Evolutionary conservation across 192 early-diverging fungal species (phyloP).

Genomic region (Coemansia sp.): DNA sequence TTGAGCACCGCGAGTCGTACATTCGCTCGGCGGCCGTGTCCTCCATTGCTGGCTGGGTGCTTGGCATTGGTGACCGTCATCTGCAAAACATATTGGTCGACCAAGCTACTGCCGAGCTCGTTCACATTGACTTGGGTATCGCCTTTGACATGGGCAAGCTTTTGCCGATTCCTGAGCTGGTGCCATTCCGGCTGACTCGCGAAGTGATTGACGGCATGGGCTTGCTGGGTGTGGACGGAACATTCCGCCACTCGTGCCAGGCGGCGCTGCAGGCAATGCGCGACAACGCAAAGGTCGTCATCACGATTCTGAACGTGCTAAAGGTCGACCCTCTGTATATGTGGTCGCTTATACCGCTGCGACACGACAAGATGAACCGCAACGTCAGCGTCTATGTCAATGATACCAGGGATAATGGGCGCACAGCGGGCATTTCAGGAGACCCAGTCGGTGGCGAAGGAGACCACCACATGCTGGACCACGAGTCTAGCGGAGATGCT

Average conservation of each 20-base stretch:
- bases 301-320: constrained; percentile 92
- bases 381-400: constrained; percentile 25
- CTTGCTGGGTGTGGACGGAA: constrained; percentile 75
- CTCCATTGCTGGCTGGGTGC: constrained; percentile 86
- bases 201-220: constrained; percentile 93
- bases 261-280: constrained; percentile 79
- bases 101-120: constrained; percentile 74
- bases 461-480: constrained; percentile 1
- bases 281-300: constrained; percentile 76
- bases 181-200: constrained; percentile 90
- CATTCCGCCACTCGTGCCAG: constrained; percentile 79
- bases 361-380: constrained; percentile 48
- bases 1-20: constrained; percentile 69
- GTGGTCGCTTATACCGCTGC: constrained; percentile 61
- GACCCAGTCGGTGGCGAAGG: constrained; percentile 4
- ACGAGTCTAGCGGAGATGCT: constrained; percentile 6
- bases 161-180: constrained; percentile 84
- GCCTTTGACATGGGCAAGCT: constrained; percentile 94
- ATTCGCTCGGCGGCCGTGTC: constrained; percentile 82
- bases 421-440: background rate
- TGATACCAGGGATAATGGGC: constrained; percentile 10
- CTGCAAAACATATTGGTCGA: constrained; percentile 93
- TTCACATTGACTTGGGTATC: constrained; percentile 97
- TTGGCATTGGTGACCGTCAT: constrained; percentile 94
- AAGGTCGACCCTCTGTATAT: constrained; percentile 89